phyloP scores from a whole-genome alignment of 2,329 filamentous ascomycete genomes.

The Alternaria longipes region DNA sequence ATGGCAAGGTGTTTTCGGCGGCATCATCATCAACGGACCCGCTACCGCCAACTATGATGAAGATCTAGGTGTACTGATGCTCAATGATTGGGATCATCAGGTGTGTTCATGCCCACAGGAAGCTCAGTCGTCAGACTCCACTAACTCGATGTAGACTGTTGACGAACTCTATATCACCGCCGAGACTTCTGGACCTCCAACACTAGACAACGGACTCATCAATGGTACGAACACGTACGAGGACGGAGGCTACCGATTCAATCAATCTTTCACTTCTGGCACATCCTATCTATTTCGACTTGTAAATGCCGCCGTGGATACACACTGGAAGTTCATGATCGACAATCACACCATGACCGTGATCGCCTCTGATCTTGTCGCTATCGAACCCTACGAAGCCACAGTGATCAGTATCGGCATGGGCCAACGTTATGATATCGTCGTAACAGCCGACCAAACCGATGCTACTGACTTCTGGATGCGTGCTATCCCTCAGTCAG shows the following conservation, averaged over 20 bases:
- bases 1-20: conserved; percentile 54
- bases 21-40: conserved; percentile 55
- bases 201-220: conserved; percentile 55
- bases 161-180: conserved; percentile 47
- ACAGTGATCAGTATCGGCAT: conserved; percentile 53
- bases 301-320: conserved; percentile 55
- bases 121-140: background rate
- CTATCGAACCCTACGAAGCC: conserved; percentile 53
- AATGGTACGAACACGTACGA: conserved; percentile 56
- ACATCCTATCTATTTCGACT: conserved; percentile 55
- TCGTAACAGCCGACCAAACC: conserved; percentile 46
- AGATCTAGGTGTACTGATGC: conserved; percentile 55
- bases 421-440: conserved; percentile 53
- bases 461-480: conserved; percentile 45
- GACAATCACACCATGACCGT: conserved; percentile 56
- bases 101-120: background rate
- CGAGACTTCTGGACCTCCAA: conserved; percentile 42
- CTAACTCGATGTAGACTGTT: conserved; percentile 35
- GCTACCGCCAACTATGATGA: conserved; percentile 53
- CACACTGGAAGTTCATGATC: conserved; percentile 55
- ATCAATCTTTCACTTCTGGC: conserved; percentile 48
- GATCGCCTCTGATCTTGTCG: conserved; percentile 56
- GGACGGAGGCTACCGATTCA: conserved; percentile 46
- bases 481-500: conserved; percentile 52
- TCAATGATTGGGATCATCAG: conserved; percentile 57